Evolutionary conservation across 805 yeast genomes (phyloP).

Genomic region (Metschnikowia corniflorae): DNA sequence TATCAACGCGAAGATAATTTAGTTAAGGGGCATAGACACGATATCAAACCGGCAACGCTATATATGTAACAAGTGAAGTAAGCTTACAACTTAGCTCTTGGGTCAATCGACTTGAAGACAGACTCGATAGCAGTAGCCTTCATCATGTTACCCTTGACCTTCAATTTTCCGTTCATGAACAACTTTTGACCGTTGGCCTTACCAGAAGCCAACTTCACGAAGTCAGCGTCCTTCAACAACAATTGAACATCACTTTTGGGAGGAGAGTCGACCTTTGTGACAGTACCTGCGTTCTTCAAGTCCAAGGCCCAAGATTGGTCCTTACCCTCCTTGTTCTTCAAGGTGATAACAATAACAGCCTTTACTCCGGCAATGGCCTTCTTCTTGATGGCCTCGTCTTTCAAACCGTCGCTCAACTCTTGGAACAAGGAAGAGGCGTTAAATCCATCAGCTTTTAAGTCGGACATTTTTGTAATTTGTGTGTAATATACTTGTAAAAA

Average conservation of each 20-base stretch:
- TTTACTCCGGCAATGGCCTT: conserved; percentile 48
- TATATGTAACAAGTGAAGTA: neutral
- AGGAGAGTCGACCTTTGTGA: conserved; percentile 14
- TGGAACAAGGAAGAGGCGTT: conserved; percentile 42
- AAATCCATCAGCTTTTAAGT: conserved; percentile 35
- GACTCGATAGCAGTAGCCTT: conserved; percentile 77
- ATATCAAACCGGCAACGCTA: conserved; percentile 4
- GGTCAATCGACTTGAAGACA: conserved; percentile 52
- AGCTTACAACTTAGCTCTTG: conserved; percentile 39
- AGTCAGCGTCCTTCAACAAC: conserved; percentile 62
- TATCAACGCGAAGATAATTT: no score
- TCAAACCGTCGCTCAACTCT: conserved; percentile 37
- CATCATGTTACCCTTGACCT: conserved; percentile 87
- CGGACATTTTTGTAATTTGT: conserved; percentile 20
- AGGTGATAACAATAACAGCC: conserved; percentile 60
- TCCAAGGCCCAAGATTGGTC: conserved; percentile 22
- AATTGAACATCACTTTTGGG: conserved; percentile 61
- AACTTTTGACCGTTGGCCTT: conserved; percentile 82
- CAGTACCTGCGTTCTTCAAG: conserved; percentile 19
- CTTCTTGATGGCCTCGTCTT: conserved; percentile 32
- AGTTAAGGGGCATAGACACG: neutral
- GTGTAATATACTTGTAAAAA: neutral
- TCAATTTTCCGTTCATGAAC: conserved; percentile 79
- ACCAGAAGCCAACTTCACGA: conserved; percentile 68
- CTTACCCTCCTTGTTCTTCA: conserved; percentile 23